A percentile compares a stretch with the other conserved stretches of the same genome.
Evolutionary conservation across 2,329 filamentous ascomycete species (phyloP).

Genomic region (Colletotrichum incanum): DNA sequence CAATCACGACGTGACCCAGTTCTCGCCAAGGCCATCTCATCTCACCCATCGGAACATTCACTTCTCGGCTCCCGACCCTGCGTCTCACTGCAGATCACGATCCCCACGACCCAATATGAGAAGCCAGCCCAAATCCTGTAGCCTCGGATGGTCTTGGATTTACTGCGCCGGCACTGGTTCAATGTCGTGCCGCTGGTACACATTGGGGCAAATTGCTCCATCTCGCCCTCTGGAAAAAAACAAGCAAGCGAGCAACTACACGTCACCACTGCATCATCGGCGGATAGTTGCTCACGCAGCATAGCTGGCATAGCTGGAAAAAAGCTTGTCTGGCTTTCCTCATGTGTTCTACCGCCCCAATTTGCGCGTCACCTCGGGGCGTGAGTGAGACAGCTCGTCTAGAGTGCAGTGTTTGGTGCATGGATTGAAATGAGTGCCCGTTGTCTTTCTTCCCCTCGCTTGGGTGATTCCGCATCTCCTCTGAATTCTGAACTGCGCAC

Average conservation of each 20-base stretch:
- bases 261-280: not conserved
- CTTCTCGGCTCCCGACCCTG: conserved; percentile 4
- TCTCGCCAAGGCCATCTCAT: not conserved
- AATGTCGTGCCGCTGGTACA: not conserved
- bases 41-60: conserved; percentile 11
- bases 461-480: not conserved
- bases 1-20: not conserved
- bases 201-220: not conserved
- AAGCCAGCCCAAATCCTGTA: not conserved
- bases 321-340: conserved; percentile 14
- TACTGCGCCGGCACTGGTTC: not conserved
- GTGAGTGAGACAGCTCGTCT: conserved; percentile 17
- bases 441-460: not conserved
- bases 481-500: too few relatives aligned
- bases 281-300: not conserved
- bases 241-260: not conserved
- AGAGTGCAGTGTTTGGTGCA: not conserved
- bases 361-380: conserved; percentile 11
- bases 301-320: not conserved
- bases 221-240: not conserved
- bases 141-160: too few relatives aligned
- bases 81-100: conserved; percentile 33
- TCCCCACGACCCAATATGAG: not conserved
- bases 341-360: not conserved
- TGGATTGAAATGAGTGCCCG: not conserved